Percentiles rank a stretch among this genome's conserved stretches.
Conservation (phyloP, 768 basidiomycete genomes). For the Cystofilobasidium capitatum region DNA sequence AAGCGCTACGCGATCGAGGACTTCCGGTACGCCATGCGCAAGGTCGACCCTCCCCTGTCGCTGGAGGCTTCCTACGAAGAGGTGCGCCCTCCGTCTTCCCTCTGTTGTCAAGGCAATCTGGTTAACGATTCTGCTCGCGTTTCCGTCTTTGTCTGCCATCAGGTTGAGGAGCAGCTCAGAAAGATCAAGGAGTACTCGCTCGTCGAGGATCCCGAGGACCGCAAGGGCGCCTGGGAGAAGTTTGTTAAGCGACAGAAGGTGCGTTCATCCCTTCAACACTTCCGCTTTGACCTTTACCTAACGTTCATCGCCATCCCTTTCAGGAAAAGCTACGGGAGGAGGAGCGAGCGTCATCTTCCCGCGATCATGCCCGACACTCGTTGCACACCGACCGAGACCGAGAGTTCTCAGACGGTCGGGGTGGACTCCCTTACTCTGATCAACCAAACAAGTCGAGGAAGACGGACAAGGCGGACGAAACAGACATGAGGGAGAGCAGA, state of each 20-base stretch:
- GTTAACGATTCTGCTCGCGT: slow-evolving; percentile 9
- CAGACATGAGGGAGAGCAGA: too few species aligned
- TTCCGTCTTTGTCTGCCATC: neutral
- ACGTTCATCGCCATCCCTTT: neutral
- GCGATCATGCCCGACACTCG: neutral
- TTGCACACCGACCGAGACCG: neutral
- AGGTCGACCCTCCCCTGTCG: slow-evolving; percentile 72
- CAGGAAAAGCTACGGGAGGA: slow-evolving; percentile 70
- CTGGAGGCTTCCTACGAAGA: slow-evolving; percentile 67
- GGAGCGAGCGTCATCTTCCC: slow-evolving; percentile 32
- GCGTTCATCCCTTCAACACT: neutral
- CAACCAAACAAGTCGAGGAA: neutral
- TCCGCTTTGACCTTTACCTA: neutral
- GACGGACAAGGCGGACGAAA: neutral
- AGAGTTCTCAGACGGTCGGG: neutral
- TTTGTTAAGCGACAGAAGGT: slow-evolving; percentile 87
- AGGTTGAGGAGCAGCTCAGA: neutral
- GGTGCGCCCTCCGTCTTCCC: slow-evolving; percentile 44
- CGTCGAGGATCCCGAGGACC: slow-evolving; percentile 70
- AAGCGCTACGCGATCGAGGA: slow-evolving; percentile 88
- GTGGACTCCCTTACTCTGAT: neutral
- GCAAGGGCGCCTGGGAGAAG: slow-evolving; percentile 73
- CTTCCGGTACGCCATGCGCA: slow-evolving; percentile 87
- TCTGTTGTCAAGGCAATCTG: slow-evolving; percentile 7
- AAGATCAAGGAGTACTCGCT: slow-evolving; percentile 70